Evolutionary conservation across 2,329 filamentous ascomycete genomes (phyloP).

Genomic region (Apiospora arundinis): DNA sequence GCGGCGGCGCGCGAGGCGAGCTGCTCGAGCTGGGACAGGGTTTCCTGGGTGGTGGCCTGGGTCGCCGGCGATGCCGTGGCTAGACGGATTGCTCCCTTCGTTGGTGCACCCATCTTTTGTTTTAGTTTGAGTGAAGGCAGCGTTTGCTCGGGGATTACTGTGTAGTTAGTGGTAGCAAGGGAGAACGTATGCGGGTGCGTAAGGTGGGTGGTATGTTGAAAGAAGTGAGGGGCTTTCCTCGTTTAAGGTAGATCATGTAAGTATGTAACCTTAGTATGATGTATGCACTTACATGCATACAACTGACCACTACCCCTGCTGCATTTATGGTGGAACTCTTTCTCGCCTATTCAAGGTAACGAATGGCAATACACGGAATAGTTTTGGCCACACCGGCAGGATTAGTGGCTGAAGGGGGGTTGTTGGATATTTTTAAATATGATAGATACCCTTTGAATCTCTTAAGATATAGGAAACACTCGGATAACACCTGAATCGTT

Average conservation of each 20-base stretch:
- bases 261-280: constrained; percentile 15
- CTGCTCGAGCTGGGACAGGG: constrained; percentile 68
- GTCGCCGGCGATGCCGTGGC: constrained; percentile 63
- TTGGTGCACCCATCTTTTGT: neutral
- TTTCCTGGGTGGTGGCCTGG: constrained; percentile 58
- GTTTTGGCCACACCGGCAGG: neutral
- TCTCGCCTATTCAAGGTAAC: neutral
- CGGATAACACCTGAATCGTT: neutral
- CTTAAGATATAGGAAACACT: neutral
- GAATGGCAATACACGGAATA: too few species aligned
- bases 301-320: neutral
- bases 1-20: constrained; percentile 69
- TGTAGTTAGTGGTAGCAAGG: neutral
- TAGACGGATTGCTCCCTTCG: constrained; percentile 50
- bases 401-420: neutral
- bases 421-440: neutral
- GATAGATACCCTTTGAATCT: neutral
- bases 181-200: neutral
- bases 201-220: neutral
- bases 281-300: neutral
- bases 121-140: neutral
- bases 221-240: constrained; percentile 7
- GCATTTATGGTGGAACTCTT: neutral
- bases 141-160: too few species aligned
- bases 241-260: neutral